These are phyloP conservation scores for Schizophyllum amplum DNA, from an alignment of 1,284 basidiomycete species.

Conservation along the genomic window DNA sequence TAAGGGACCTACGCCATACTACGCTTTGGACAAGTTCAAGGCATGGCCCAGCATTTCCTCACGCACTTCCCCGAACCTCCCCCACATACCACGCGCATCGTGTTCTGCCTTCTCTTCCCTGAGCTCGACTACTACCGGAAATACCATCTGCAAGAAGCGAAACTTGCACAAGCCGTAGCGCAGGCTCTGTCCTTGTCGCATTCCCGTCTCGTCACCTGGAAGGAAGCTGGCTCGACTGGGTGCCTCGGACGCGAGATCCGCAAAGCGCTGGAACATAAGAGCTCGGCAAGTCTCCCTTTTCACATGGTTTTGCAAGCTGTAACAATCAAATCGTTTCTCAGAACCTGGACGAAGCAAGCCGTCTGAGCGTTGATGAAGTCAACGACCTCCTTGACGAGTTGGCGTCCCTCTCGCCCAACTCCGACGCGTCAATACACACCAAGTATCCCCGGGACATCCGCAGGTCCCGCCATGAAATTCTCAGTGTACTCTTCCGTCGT, in stretches of 20 bases:
- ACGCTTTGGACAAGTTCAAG: constrained; percentile 31
- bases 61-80: constrained; percentile 38
- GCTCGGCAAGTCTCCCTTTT: constrained; percentile 22
- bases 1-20: constrained; percentile 19
- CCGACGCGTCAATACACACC: constrained; percentile 33
- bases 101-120: constrained; percentile 77
- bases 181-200: constrained; percentile 39
- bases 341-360: constrained; percentile 20
- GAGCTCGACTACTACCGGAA: constrained; percentile 64
- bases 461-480: constrained; percentile 32
- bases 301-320: not conserved
- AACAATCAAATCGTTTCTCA: constrained; percentile 8
- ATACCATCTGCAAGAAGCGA: constrained; percentile 68
- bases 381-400: constrained; percentile 67
- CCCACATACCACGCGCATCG: constrained; percentile 34
- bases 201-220: constrained; percentile 40
- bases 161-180: constrained; percentile 48
- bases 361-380: constrained; percentile 39
- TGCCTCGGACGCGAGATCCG: constrained; percentile 66
- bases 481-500: constrained; percentile 43
- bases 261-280: constrained; percentile 28
- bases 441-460: constrained; percentile 17
- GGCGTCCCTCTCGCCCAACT: constrained; percentile 57
- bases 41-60: constrained; percentile 41
- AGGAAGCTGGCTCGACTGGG: constrained; percentile 39